Percentiles rank a stretch among this genome's conserved stretches.
Conservation (phyloP, 257 asterid genomes). For the Cinchona pubescens region DNA sequence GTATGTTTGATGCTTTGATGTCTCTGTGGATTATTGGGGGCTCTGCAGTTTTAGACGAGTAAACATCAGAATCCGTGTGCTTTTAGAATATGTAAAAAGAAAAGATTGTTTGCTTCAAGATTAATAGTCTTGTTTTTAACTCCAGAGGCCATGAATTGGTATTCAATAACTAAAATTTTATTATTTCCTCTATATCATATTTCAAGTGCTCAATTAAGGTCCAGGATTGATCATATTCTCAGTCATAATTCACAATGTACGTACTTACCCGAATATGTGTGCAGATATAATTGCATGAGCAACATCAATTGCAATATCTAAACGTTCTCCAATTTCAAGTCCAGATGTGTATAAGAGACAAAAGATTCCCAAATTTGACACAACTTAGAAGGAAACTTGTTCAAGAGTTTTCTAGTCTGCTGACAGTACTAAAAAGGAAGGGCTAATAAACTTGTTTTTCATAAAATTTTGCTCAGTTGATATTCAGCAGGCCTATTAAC, state of each 20-base stretch:
- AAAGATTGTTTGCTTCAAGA: background rate
- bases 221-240: background rate
- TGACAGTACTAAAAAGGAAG: background rate
- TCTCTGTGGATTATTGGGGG: conserved; percentile 75
- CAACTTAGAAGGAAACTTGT: background rate
- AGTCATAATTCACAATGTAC: background rate
- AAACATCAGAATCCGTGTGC: background rate
- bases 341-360: too few relatives aligned
- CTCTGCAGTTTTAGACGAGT: conserved; percentile 34
- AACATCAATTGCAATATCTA: conserved; percentile 64
- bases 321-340: conserved; percentile 53
- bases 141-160: background rate
- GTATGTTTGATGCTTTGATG: conserved; percentile 64
- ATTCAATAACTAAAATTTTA: background rate
- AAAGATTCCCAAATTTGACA: background rate
- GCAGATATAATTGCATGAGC: conserved; percentile 81
- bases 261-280: conserved; percentile 55
- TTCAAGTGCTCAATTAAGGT: background rate
- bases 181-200: background rate
- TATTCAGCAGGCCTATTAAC: background rate
- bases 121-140: background rate
- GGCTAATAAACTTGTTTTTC: background rate
- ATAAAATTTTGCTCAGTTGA: background rate
- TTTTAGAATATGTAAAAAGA: background rate
- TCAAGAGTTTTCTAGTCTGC: background rate